These are phyloP conservation scores for Barnettozyma pratensis DNA, from an alignment of 805 yeast species.

Conservation along the genomic window DNA sequence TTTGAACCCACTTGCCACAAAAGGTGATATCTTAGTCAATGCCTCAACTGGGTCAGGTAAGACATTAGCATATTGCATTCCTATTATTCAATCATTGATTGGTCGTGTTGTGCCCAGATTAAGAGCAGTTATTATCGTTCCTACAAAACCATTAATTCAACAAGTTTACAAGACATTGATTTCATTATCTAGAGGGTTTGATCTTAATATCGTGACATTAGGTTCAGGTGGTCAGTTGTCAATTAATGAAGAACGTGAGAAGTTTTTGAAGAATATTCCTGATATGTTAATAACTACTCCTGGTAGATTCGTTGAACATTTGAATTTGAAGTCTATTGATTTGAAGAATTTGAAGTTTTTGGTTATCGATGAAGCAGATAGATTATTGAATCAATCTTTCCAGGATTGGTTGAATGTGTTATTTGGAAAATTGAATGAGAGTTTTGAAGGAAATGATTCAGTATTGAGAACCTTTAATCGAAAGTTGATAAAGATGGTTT, in stretches of 20 bases:
- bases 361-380: constrained; percentile 79
- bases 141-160: constrained; percentile 80
- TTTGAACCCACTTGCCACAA: constrained; percentile 22
- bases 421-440: constrained; percentile 28
- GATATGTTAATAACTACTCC: constrained; percentile 73
- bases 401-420: constrained; percentile 82
- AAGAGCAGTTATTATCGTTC: constrained; percentile 76
- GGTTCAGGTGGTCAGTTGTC: constrained; percentile 43
- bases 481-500: constrained; percentile 60
- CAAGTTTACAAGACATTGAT: constrained; percentile 73
- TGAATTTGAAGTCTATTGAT: constrained; percentile 36
- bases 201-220: constrained; percentile 56
- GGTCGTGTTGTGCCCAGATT: constrained; percentile 64
- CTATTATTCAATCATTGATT: constrained; percentile 66
- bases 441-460: constrained; percentile 28
- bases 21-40: constrained; percentile 80
- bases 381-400: constrained; percentile 78
- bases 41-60: constrained; percentile 97
- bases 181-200: constrained; percentile 59
- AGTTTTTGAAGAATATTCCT: constrained; percentile 44
- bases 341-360: constrained; percentile 53
- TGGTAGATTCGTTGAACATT: constrained; percentile 78
- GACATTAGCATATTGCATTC: constrained; percentile 83
- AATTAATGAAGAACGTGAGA: constrained; percentile 55
- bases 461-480: constrained; percentile 19